These are phyloP conservation scores for Gaeumannomyces tritici DNA, from an alignment of 2,329 filamentous ascomycete species.

Conservation along the genomic window DNA sequence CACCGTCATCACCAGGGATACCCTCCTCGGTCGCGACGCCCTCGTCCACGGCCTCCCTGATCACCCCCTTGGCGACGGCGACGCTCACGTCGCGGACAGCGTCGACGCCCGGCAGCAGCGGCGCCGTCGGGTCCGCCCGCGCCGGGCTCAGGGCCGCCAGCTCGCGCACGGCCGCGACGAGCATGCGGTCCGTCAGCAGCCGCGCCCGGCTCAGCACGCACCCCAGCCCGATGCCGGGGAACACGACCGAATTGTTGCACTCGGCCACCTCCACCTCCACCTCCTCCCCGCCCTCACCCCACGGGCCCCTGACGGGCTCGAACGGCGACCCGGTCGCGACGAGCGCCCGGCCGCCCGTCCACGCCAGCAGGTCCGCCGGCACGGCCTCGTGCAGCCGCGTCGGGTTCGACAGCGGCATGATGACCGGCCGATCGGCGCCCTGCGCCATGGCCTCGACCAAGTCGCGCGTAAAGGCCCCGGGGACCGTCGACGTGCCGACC, in stretches of 20 bases:
- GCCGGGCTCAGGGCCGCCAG: conserved; percentile 65
- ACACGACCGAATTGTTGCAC: conserved; percentile 82
- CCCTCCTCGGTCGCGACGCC: conserved; percentile 52
- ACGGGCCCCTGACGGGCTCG: conserved; percentile 55
- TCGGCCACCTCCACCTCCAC: conserved; percentile 51
- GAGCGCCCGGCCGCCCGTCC: conserved; percentile 69
- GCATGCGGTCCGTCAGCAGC: conserved; percentile 65
- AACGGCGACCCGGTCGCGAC: conserved; percentile 82
- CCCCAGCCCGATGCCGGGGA: conserved; percentile 78
- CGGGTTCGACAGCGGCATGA: conserved; percentile 78
- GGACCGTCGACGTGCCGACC: conserved; percentile 74
- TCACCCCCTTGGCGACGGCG: conserved; percentile 65
- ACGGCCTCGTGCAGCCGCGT: conserved; percentile 75
- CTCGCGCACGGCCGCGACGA: conserved; percentile 69
- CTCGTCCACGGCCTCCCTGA: conserved; percentile 61
- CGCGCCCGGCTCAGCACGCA: conserved; percentile 60
- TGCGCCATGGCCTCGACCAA: conserved; percentile 67
- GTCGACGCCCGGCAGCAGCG: conserved; percentile 67
- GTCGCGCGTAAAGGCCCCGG: conserved; percentile 66
- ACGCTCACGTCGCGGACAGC: conserved; percentile 69
- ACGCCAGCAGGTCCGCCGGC: conserved; percentile 64
- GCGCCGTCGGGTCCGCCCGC: conserved; percentile 49
- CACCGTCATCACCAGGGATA: conserved; percentile 51
- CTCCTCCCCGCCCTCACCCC: conserved; percentile 35
- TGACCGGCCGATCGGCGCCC: conserved; percentile 62